These are phyloP conservation scores for Beauveria medogensis DNA, from an alignment of 2,329 filamentous ascomycete genomes.

Conservation along the genomic window DNA sequence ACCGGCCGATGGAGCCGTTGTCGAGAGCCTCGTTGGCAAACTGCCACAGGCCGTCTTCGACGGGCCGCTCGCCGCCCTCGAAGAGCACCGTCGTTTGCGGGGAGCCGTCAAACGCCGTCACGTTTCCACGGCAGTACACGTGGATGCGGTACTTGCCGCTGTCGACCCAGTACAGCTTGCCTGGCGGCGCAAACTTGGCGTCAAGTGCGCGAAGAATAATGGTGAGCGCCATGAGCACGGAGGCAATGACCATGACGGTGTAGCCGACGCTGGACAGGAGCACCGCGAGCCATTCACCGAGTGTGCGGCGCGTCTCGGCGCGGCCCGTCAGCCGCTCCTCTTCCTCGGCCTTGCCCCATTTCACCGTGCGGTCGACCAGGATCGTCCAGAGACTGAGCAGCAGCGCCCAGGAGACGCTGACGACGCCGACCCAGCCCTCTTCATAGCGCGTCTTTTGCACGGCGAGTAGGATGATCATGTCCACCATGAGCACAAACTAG, in stretches of 20 bases:
- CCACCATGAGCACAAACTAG: constrained; percentile 37
- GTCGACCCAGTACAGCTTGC: constrained; percentile 73
- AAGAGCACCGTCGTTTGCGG: constrained; percentile 73
- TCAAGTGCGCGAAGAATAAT: constrained; percentile 76
- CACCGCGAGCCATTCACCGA: constrained; percentile 79
- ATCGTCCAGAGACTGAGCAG: constrained; percentile 74
- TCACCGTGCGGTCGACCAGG: constrained; percentile 69
- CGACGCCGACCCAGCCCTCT: constrained; percentile 87
- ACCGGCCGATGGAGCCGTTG: constrained; percentile 77
- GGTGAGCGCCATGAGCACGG: constrained; percentile 69
- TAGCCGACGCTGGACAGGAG: constrained; percentile 66
- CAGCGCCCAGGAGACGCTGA: constrained; percentile 72
- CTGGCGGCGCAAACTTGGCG: constrained; percentile 62
- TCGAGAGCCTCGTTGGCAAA: constrained; percentile 69
- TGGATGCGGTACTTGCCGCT: constrained; percentile 80
- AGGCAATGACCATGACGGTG: constrained; percentile 57
- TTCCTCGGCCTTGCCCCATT: constrained; percentile 88
- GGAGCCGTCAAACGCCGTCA: constrained; percentile 42
- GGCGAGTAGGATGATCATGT: constrained; percentile 71
- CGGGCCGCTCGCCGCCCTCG: constrained; percentile 73
- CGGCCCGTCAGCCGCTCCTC: constrained; percentile 88
- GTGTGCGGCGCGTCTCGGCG: constrained; percentile 71
- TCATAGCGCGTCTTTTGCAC: constrained; percentile 69
- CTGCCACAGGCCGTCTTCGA: constrained; percentile 70
- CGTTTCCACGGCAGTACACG: constrained; percentile 71